phyloP scores from a whole-genome alignment of 2,329 filamentous ascomycete genomes.

The Chaetomium sp. region DNA sequence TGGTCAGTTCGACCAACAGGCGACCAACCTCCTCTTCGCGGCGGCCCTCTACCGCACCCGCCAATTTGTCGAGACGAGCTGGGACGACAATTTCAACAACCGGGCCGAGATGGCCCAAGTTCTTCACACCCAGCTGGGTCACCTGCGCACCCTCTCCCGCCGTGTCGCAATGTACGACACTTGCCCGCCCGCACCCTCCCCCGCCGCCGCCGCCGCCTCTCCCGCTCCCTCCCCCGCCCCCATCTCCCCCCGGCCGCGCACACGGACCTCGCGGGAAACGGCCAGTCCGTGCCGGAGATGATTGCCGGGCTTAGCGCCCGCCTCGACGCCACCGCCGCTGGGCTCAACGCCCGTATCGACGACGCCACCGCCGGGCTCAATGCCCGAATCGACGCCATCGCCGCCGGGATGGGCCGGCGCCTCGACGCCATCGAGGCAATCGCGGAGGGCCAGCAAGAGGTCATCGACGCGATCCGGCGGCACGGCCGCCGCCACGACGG shows the following conservation, averaged over 20 bases:
- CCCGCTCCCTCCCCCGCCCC: background rate
- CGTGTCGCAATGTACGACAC: background rate
- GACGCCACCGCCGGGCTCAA: too few relatives aligned
- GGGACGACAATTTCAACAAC: background rate
- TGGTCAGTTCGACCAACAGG: background rate
- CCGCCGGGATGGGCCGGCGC: too few relatives aligned
- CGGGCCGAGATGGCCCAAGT: background rate
- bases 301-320: background rate
- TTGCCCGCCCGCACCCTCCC: background rate
- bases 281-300: background rate
- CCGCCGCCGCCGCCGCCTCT: background rate
- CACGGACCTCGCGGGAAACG: background rate
- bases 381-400: too few relatives aligned
- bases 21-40: background rate
- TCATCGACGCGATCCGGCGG: background rate
- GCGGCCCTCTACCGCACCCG: background rate
- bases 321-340: background rate
- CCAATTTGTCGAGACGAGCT: background rate
- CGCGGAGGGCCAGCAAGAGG: background rate
- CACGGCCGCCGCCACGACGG: background rate
- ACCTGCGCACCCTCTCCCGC: background rate
- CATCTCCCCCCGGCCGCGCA: background rate
- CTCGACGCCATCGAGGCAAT: background rate
- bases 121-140: background rate
- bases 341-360: too few relatives aligned